Evolutionary conservation across 805 yeast genomes (phyloP).

Genomic region (Ogataea henricii): DNA sequence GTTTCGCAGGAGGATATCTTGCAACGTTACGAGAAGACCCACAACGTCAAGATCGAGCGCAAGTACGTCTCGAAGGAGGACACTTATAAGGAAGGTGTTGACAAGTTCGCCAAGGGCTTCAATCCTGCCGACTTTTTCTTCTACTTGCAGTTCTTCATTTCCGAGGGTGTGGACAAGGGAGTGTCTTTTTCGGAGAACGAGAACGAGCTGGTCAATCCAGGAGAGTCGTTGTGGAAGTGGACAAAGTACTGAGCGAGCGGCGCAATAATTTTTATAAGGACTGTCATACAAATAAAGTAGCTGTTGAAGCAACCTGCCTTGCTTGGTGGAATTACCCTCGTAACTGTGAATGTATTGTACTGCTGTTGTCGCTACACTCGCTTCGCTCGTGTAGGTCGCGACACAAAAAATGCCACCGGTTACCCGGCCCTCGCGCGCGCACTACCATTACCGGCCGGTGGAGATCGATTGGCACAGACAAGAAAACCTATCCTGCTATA

Average conservation of each 20-base stretch:
- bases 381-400: not conserved
- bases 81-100: conserved; percentile 35
- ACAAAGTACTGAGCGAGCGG: conserved; percentile 26
- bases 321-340: no score
- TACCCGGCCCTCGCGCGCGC: not conserved
- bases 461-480: conserved; percentile 8
- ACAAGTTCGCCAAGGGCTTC: conserved; percentile 35
- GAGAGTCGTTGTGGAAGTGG: conserved; percentile 48
- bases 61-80: conserved; percentile 36
- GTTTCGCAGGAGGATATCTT: conserved; percentile 42
- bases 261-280: not conserved
- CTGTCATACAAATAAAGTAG: no score
- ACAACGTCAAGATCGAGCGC: conserved; percentile 38
- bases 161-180: conserved; percentile 47
- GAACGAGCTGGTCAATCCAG: conserved; percentile 48
- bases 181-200: conserved; percentile 34
- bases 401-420: not conserved
- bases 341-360: no score
- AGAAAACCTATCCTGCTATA: conserved; percentile 8
- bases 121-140: conserved; percentile 36
- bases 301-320: no score
- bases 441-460: conserved; percentile 7
- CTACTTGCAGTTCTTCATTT: conserved; percentile 38
- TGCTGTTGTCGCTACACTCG: no score
- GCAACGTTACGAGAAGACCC: conserved; percentile 41